Base-by-base conservation (phyloP, 371 early-diverging fungal species). In the Syncephalastrum contaminatum region DNA sequence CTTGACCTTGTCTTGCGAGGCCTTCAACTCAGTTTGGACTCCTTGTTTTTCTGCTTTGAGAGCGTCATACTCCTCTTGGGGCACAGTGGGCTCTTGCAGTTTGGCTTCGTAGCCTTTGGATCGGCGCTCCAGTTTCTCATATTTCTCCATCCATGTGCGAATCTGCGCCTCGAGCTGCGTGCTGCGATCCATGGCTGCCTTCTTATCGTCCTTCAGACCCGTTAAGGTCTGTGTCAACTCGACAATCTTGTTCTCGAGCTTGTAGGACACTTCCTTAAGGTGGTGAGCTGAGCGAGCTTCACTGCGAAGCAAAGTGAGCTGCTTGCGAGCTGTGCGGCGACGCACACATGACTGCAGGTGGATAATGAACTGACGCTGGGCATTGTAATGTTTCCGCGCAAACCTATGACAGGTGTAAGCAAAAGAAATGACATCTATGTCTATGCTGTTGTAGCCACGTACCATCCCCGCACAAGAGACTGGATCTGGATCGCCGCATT, bases 171-270 rank as follows among this genome's bases (percentile, higher is more conserved):
- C 94, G 47, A 91, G 67, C n/a, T 75, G 65, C 4, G 72, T 54
- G 42, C 86, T 69, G 22, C 82, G 80, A 25, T 86, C 82, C 46
- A 64, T 66, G 39, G 86, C 70, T 3, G 64, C 61, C 30, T 83
- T 84, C 72, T 82, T 84, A 62, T 92, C 93, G 48, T 86, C 81
- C 50, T 83, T 80, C 47, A 89, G 84, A 41, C 70, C 67, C 10
- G 83, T 85, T 55, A 97, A 61, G 43, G 83, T 75, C 71, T 92
- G 93, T 27, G 96, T 95, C 54, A 98, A 80, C 65, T 91, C 94
- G 56, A 97, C 87, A 48, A 98, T 89, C 85, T 97, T 98, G 77
- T 87, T 91, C 66, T 99, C 98, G 14, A 99, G 83, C 66, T 89
- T 86, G 76, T 90, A 90, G n/a, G 95, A 92, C n/a, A 89, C 83